Evolutionary conservation across 768 basidiomycete genomes (phyloP), one percentile per base, ranked within the genome.

Genomic region (Naganishia randhawae): DNA sequence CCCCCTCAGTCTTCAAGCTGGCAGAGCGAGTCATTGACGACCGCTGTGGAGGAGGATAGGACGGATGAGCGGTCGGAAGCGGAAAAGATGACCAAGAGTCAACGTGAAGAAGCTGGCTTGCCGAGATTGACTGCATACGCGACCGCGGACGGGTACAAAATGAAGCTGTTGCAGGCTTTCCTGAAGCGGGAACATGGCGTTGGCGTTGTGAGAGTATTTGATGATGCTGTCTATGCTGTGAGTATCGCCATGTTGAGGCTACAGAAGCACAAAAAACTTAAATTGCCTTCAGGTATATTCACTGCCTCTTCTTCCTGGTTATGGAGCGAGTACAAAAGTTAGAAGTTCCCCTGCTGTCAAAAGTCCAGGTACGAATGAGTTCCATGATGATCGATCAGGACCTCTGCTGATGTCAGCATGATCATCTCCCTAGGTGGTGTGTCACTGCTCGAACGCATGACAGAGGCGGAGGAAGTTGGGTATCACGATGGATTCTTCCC

Each of bases 141-240:
- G 71, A 83, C 92, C 7, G 90, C 90, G 8, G 92, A 94, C 72
- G 85, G 85, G 8, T 88, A 94, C 78, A 87, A 87, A 76, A 88
- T 90, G 85, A 93, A 91, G 78, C 81, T 89, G 0, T 81, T 96
- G 25, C 87, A 88, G 13, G 86, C 88, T 1, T 95, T 93, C 75
- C 76, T 96, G 76, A 95, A 94, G 80, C 83, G 94, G 62, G 94
- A 97, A 76, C 94, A 97, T 77, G 95, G 93, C 65, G 92, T 94
- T 13, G 79, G 78, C 2, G 79, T 83, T 81, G 11, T 91, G 88
- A 83, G 94, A 68, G 85, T 91, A 0, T 97, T 91, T 72, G 94
- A 96, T 77, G 94, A 97, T 80, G 93, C 92, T 0, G 80, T 95
- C 69, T 96, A 96, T 82, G 89, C 87, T 66, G 93, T 94, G 70